Evolutionary conservation across 495 filamentous ascomycete genomes (phyloP), one percentile per base, ranked within the genome.

Genomic region (Entonaema liquescens): DNA sequence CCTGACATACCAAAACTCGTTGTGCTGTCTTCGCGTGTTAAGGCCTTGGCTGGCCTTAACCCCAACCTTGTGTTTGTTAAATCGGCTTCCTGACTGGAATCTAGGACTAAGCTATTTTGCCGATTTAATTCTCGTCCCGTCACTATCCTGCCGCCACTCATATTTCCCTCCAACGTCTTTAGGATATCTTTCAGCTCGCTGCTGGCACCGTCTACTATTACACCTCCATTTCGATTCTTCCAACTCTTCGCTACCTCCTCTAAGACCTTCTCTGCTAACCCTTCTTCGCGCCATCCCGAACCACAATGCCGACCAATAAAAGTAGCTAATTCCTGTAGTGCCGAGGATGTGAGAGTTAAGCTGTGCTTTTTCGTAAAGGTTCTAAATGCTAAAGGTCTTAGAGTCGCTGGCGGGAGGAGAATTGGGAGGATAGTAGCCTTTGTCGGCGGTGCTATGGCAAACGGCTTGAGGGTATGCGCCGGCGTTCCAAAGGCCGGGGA

Each of bases 361-460:
- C 94, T 95, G 79, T 99, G 93, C 74, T 99, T 99, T 81, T 97
- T 97, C 6, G 95, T 99, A 71, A 99, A 96, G 0, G 93, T 95
- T 40, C 95, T 91, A 77, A 99, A 98, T 42, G 95, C 95, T 35
- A 98, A 84, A 5, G 95, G 96, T 70, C 95, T 88, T 35, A 99
- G 84, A 0, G 92, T 95, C 23, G 92, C 88, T 3, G 93, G 91
- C 17, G 94, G 94, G 31, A 99, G 91, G 35, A 95, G 79, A 59
- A 99, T 93, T 12, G 95, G 93, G 5, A 98, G 83, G 55, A 97
- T 90, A 19, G 92, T 92, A 0, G 91, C 87, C 71, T 92, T 91
- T 13, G 86, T 71, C 78, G 84, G 82, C 25, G 80, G 74, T 23
- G 79, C 77, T 67, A 84, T 72, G 62, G 82, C 79, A 78, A 86